Evolutionary conservation across 2,329 filamentous ascomycete species (phyloP).

Genomic region (Thielaviopsis euricoi): DNA sequence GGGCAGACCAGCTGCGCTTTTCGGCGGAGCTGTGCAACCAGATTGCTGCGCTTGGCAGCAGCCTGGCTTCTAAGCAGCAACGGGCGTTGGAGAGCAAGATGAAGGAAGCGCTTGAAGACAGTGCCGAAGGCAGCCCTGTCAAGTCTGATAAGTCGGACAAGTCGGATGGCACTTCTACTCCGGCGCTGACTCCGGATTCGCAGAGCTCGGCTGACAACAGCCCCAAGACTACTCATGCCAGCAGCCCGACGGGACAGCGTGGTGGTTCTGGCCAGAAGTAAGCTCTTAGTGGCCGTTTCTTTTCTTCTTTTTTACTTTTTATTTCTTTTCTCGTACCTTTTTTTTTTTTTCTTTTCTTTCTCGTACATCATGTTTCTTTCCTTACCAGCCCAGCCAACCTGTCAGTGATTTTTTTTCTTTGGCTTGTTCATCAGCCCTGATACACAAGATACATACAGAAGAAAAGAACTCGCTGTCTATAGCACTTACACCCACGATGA

Average conservation of each 20-base stretch:
- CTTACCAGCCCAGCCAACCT: not conserved
- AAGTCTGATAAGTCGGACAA: constrained; percentile 22
- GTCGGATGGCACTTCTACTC: constrained; percentile 43
- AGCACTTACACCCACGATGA: not conserved
- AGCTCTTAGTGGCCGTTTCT: not conserved
- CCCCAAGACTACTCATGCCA: constrained; percentile 42
- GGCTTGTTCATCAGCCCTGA: no score
- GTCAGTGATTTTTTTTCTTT: no score
- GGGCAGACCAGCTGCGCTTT: constrained; percentile 40
- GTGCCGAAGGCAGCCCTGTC: no score
- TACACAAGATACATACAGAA: no score
- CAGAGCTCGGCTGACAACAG: no score
- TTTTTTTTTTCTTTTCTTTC: not conserved
- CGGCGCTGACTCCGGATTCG: constrained; percentile 45
- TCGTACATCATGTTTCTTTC: not conserved
- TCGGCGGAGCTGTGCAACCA: constrained; percentile 47
- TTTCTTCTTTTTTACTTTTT: constrained; percentile 7
- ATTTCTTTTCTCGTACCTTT: constrained; percentile 1
- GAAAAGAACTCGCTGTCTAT: not conserved
- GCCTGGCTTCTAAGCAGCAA: constrained; percentile 45
- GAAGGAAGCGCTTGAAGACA: no score
- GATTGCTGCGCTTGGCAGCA: constrained; percentile 45
- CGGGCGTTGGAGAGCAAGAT: constrained; percentile 20
- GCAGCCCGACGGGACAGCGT: constrained; percentile 41
- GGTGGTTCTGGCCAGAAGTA: not conserved